Evolutionary conservation across 1,284 basidiomycete genomes (phyloP).

Genomic region (Malassezia yamatoensis): DNA sequence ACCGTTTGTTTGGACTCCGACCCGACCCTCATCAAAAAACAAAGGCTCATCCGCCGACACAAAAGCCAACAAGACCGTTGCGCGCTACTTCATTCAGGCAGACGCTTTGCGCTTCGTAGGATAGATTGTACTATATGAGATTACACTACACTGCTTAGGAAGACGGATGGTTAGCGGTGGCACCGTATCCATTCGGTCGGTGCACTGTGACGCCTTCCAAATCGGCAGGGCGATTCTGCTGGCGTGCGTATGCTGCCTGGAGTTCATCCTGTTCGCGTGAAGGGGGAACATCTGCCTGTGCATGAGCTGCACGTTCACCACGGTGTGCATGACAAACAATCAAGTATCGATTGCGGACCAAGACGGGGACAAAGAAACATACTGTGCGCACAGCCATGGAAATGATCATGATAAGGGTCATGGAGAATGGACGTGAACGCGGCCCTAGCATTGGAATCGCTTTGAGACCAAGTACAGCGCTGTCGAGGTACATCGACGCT

Average conservation of each 20-base stretch:
- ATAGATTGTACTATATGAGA: slow-evolving; percentile 5
- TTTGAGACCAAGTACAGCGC: slow-evolving; percentile 8
- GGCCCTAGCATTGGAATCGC: slow-evolving; percentile 15
- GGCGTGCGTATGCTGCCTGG: not conserved
- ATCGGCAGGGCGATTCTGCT: not conserved
- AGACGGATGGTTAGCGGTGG: too few relatives aligned
- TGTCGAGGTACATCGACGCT: slow-evolving; percentile 14
- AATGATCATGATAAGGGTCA: slow-evolving; percentile 6
- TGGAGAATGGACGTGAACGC: slow-evolving; percentile 11
- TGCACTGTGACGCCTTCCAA: slow-evolving; percentile 4
- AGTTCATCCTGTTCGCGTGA: not conserved
- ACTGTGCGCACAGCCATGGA: slow-evolving; percentile 16
- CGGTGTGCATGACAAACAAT: slow-evolving; percentile 12
- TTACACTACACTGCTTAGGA: too few relatives aligned
- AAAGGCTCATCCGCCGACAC: slow-evolving; percentile 8
- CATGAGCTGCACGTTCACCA: not conserved
- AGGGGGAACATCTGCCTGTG: not conserved
- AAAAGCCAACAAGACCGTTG: slow-evolving; percentile 16
- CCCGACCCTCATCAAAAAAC: slow-evolving; percentile 6
- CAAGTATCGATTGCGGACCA: slow-evolving; percentile 6
- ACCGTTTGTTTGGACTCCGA: slow-evolving; percentile 14
- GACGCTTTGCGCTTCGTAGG: slow-evolving; percentile 41
- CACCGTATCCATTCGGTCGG: not conserved
- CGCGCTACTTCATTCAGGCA: slow-evolving; percentile 35
- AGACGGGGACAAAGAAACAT: slow-evolving; percentile 5